Evolutionary conservation across 2,329 filamentous ascomycete species (phyloP).

Genomic region (Trichoderma arundinaceum): DNA sequence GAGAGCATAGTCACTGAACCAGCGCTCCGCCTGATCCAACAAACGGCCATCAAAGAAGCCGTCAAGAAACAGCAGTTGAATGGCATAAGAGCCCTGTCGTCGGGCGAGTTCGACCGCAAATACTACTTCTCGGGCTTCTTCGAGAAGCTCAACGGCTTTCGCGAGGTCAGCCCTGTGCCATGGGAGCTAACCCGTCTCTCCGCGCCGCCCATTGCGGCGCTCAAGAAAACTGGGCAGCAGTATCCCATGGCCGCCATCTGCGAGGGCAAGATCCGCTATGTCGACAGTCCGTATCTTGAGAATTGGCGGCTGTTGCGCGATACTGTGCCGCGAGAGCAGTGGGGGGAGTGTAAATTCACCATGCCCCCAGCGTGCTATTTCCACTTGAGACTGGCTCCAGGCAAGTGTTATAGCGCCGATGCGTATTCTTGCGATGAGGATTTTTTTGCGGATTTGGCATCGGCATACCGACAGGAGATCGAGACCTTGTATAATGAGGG

Average conservation of each 20-base stretch:
- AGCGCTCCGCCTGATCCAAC: constrained; percentile 62
- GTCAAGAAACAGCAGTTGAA: constrained; percentile 68
- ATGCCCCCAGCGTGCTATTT: constrained; percentile 72
- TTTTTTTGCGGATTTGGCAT: constrained; percentile 63
- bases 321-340: constrained; percentile 61
- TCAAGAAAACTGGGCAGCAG: constrained; percentile 47
- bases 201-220: constrained; percentile 48
- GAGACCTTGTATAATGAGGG: constrained; percentile 60
- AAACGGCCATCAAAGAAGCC: constrained; percentile 67
- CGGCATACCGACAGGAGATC: constrained; percentile 61
- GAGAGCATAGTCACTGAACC: constrained; percentile 49
- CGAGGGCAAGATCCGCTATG: constrained; percentile 51
- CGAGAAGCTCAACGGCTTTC: constrained; percentile 52
- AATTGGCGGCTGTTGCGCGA: constrained; percentile 49
- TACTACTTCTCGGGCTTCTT: constrained; percentile 58
- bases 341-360: constrained; percentile 70
- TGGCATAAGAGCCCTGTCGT: constrained; percentile 67
- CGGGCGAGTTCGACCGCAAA: constrained; percentile 68
- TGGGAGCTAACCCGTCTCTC: constrained; percentile 47
- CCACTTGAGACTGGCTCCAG: constrained; percentile 59
- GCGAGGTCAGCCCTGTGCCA: constrained; percentile 47
- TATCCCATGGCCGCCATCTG: constrained; percentile 50
- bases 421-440: constrained; percentile 59
- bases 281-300: constrained; percentile 50
- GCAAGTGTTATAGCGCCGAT: constrained; percentile 58